Evolutionary conservation across 1,139 yeast genomes (phyloP).

Genomic region (Candida buenavistaensis): DNA sequence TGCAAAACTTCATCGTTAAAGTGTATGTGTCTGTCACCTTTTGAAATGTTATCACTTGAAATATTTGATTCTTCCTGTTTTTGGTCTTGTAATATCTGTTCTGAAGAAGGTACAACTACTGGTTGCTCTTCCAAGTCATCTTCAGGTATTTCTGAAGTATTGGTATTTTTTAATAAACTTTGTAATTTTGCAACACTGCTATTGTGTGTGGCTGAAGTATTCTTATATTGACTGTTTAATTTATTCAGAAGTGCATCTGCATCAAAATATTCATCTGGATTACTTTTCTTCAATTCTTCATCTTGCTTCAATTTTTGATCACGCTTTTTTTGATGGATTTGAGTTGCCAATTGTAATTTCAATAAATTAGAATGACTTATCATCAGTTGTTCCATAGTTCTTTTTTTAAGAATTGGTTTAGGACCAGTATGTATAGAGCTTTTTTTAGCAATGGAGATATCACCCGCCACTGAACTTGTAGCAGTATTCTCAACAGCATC

Average conservation of each 20-base stretch:
- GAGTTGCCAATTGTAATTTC: constrained; percentile 46
- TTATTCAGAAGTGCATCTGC: constrained; percentile 59
- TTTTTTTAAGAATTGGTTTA: constrained; percentile 80
- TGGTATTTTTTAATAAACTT: constrained; percentile 13
- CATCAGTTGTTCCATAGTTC: constrained; percentile 77
- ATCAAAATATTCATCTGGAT: constrained; percentile 43
- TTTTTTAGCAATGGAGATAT: constrained; percentile 29
- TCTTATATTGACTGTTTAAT: constrained; percentile 56
- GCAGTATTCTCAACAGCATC: constrained; percentile 31
- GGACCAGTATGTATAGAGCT: constrained; percentile 26
- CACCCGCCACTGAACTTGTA: constrained; percentile 49
- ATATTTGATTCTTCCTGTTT: constrained; percentile 14
- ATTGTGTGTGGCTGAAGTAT: constrained; percentile 11
- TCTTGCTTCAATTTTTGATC: constrained; percentile 17
- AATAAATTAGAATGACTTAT: constrained; percentile 57
- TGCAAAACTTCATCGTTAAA: constrained; percentile 93
- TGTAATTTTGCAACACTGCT: constrained; percentile 16
- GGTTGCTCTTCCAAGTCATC: constrained; percentile 5
- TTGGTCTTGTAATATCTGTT: constrained; percentile 7
- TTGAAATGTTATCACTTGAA: constrained; percentile 2
- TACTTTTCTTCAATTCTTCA: constrained; percentile 18
- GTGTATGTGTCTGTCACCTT: constrained; percentile 65
- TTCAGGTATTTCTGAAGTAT: constrained; percentile 7
- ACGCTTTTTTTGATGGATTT: constrained; percentile 28
- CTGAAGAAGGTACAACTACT: constrained; percentile 6